Evolutionary conservation across 306 rosid species (phyloP), one percentile per base, ranked within the genome.

Genomic region (Vigna unguiculata): DNA sequence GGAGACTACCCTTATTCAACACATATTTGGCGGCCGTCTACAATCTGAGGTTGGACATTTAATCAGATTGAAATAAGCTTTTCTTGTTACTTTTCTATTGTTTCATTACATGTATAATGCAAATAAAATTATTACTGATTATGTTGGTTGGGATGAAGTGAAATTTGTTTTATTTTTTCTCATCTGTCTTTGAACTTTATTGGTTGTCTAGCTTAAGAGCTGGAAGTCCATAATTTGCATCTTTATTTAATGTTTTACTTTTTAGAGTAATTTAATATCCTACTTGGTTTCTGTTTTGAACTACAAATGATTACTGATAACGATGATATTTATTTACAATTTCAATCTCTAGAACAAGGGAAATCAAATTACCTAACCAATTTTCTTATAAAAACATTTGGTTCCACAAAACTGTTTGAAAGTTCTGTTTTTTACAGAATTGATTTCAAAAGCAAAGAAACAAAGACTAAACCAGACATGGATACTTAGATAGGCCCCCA

Each of bases 1-100:
- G 78, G 98, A 88, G 83, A 96, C 99, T 12, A 96, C 98, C 49
- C 85, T 96, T 41, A 88, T 96, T 75, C 99, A 96, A 77, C 97
- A 91, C 82, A 92, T 91, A 76, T 96, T 92, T 86, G 98, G 98
- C 22, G 99, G 99, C 43, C 92, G 74, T 41, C 93, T 96, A 80
- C 98, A 92, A 75, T 96, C 99, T 45, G 96, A 96, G 96, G 99
- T 96, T 79, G 75, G 82, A 32, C 83, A 58, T 79, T 76, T 78
- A 65, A 51, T 73, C 24, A 59, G 30, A 49, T 57, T 40, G 66
- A 67, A 66, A 49, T 46, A 1, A 45, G 8, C 36, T 36, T 69
- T 78, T 58, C 34, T 55, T 64, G 46, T 65, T 82, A 32, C 74
- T 22, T 57, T 65, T 51, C 47, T 72, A 10, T 46, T 68, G 7